Conservation (phyloP, 257 asterid genomes). For the Solanum medicagineum region DNA sequence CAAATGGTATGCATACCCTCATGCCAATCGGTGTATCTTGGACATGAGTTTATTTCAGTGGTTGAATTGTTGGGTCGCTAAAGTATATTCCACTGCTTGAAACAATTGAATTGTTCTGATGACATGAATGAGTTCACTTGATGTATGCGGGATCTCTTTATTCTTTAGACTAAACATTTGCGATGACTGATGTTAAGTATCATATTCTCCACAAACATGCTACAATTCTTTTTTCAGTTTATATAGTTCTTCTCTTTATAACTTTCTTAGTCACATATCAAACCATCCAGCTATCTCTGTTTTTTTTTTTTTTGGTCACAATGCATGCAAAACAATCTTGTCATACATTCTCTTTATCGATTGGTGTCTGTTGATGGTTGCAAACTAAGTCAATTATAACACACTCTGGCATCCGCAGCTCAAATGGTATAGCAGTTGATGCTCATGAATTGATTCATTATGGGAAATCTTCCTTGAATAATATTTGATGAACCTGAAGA, state of each 20-base stretch:
- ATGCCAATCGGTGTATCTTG: not conserved
- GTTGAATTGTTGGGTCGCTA: not conserved
- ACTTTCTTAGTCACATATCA: not conserved
- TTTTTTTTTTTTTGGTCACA: not conserved
- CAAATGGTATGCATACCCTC: slow-evolving; percentile 53
- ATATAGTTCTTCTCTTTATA: not conserved
- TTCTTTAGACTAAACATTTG: not conserved
- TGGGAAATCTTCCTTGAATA: not conserved
- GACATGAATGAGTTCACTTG: not conserved
- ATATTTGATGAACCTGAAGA: not conserved
- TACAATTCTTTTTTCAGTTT: not conserved
- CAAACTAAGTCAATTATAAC: not conserved
- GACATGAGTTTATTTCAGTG: not conserved
- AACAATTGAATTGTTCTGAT: not conserved
- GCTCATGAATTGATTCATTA: not conserved
- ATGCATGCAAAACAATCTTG: not conserved
- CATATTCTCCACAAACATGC: not conserved
- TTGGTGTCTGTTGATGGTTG: not conserved
- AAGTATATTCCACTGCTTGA: not conserved
- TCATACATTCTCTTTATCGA: not conserved
- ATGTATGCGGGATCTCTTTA: not conserved
- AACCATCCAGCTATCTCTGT: not conserved
- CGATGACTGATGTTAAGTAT: not conserved
- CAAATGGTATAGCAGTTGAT: not conserved
- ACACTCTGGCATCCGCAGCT: not conserved